These are phyloP conservation scores for Blastocystis sp. DNA, from an alignment of 352 stramenopile species.

Conservation along the genomic window DNA sequence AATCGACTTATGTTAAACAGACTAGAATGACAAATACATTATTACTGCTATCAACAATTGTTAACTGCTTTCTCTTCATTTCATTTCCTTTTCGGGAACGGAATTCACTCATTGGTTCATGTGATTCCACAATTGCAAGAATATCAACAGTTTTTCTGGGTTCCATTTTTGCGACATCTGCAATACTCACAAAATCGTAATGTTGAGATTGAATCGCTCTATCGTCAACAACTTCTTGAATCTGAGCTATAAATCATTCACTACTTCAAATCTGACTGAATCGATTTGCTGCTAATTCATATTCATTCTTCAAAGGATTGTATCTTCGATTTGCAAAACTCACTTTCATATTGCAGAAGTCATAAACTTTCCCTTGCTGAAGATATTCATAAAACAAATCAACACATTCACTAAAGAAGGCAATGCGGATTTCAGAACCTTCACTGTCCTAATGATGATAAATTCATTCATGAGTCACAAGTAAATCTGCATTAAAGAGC, in stretches of 20 bases:
- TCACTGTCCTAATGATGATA: background rate
- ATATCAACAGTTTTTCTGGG: constrained; percentile 31
- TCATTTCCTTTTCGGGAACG: constrained; percentile 55
- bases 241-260: background rate
- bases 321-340: constrained; percentile 7
- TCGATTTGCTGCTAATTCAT: constrained; percentile 7
- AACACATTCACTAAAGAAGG: constrained; percentile 54
- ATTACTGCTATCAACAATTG: constrained; percentile 24
- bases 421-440: constrained; percentile 5
- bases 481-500: constrained; percentile 33
- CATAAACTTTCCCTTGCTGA: constrained; percentile 36
- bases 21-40: background rate
- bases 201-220: constrained; percentile 34
- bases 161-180: background rate
- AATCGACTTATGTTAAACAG: background rate
- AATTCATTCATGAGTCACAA: background rate
- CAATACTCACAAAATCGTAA: constrained; percentile 37
- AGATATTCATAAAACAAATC: constrained; percentile 44
- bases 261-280: background rate
- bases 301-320: constrained; percentile 55
- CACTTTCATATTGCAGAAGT: constrained; percentile 56
- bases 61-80: constrained; percentile 41
- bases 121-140: constrained; percentile 32
- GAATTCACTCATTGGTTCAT: constrained; percentile 37
- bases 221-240: background rate